phyloP scores from a whole-genome alignment of 106 monocot genomes.

The Dendrobium huoshanense region DNA sequence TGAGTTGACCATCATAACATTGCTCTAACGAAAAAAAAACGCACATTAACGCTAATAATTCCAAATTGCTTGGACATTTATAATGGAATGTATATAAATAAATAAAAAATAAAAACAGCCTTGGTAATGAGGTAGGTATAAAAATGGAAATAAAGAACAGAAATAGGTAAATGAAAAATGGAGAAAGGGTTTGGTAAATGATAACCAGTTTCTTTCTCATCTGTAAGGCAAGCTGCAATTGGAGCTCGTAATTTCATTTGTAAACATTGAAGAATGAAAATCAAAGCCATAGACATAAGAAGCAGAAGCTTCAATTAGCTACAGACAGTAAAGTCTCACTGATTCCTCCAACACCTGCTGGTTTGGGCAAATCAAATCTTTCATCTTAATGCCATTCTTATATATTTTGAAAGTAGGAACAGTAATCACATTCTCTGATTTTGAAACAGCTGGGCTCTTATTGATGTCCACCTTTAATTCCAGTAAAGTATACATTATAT shows the following conservation, averaged over 20 bases:
- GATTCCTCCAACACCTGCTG: constrained; percentile 9
- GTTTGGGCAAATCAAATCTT: constrained; percentile 16
- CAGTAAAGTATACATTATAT: neutral
- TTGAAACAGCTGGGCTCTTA: neutral
- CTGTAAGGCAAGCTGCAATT: neutral
- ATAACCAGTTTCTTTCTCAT: too few species aligned
- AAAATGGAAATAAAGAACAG: neutral
- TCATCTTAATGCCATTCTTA: constrained; percentile 11
- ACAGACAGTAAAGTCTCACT: constrained; percentile 15
- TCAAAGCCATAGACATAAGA: too few species aligned
- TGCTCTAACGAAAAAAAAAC: too few species aligned
- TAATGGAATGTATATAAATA: neutral
- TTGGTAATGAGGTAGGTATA: neutral
- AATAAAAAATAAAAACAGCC: neutral
- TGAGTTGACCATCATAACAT: too few species aligned
- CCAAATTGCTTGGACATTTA: neutral
- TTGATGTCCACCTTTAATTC: constrained; percentile 16
- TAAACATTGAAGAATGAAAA: too few species aligned
- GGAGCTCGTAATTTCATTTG: neutral
- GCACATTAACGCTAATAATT: neutral
- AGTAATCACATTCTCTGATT: constrained; percentile 9
- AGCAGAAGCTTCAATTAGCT: neutral
- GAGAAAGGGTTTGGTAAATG: too few species aligned
- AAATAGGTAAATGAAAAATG: neutral
- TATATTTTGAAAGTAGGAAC: constrained; percentile 20